Conservation (phyloP, 2,329 filamentous ascomycete species). For the Hymenoscyphus salicellus region DNA sequence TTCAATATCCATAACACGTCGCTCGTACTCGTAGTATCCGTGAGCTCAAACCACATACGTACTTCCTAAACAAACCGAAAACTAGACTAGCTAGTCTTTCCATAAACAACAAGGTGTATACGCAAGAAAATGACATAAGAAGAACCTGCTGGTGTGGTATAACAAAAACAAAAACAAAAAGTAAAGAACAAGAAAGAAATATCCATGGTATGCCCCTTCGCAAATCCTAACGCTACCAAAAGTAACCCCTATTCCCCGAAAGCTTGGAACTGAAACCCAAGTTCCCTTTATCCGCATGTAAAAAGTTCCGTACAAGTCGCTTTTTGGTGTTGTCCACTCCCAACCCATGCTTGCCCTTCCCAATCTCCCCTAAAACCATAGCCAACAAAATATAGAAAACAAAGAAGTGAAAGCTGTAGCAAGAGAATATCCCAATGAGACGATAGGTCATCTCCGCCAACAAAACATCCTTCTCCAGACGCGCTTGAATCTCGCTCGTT, state of each 20-base stretch:
- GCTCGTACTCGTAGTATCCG: background rate
- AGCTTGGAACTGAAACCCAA: background rate
- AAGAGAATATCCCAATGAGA: background rate
- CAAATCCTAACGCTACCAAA: background rate
- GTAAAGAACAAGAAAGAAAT: background rate
- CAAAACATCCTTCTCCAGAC: slow-evolving; percentile 21
- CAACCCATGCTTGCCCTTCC: background rate
- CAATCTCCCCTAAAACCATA: background rate
- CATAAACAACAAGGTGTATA: background rate
- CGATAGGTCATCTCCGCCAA: slow-evolving; percentile 14
- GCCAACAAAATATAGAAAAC: slow-evolving; percentile 1
- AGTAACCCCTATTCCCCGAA: background rate
- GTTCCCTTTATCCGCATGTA: background rate
- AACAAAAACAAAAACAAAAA: background rate
- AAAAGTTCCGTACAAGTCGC: background rate
- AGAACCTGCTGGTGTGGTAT: slow-evolving; percentile 1
- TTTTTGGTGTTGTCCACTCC: background rate
- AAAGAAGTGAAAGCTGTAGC: background rate
- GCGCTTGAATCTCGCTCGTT: slow-evolving; percentile 13
- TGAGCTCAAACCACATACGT: too few relatives aligned
- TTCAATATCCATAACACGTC: background rate
- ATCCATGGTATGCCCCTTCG: background rate
- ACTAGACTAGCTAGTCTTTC: background rate
- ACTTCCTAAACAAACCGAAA: background rate
- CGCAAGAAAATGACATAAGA: background rate